Conservation (phyloP, 805 yeast species). For the Torulaspora quercuum region DNA sequence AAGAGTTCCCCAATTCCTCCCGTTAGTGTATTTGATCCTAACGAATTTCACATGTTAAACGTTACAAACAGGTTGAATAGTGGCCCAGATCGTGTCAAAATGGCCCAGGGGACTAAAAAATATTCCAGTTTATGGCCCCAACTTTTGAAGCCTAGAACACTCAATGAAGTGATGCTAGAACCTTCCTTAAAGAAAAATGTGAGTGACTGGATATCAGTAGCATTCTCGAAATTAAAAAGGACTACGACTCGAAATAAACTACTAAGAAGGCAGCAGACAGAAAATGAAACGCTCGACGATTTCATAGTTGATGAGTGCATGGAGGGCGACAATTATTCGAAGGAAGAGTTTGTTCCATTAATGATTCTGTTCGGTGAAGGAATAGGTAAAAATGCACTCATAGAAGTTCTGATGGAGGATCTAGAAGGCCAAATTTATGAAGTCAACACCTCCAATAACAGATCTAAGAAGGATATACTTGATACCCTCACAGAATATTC, state of each 20-base stretch:
- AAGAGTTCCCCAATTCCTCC: background rate
- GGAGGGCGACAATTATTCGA: conserved; percentile 23
- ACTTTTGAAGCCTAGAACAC: conserved; percentile 31
- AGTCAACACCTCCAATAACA: conserved; percentile 65
- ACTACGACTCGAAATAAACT: conserved; percentile 37
- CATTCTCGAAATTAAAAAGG: conserved; percentile 37
- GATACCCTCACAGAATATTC: conserved; percentile 70
- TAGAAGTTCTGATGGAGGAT: conserved; percentile 63
- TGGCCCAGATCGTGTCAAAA: conserved; percentile 5
- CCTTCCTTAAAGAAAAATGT: conserved; percentile 21
- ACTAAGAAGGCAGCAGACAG: conserved; percentile 23
- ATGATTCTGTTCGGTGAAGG: conserved; percentile 70
- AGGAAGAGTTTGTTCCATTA: conserved; percentile 51
- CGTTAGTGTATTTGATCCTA: conserved; percentile 12
- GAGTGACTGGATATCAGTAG: conserved; percentile 33
- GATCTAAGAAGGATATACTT: conserved; percentile 69
- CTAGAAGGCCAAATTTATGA: conserved; percentile 74
- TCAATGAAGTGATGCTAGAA: conserved; percentile 35
- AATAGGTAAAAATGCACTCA: conserved; percentile 71
- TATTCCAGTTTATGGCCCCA: conserved; percentile 29
- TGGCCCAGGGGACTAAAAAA: conserved; percentile 5
- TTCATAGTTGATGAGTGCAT: conserved; percentile 38
- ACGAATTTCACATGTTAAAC: conserved; percentile 22
- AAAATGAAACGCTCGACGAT: conserved; percentile 31
- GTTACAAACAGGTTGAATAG: conserved; percentile 8